Evolutionary conservation across 2,329 filamentous ascomycete species (phyloP).

Genomic region (Ophiostoma sp.): DNA sequence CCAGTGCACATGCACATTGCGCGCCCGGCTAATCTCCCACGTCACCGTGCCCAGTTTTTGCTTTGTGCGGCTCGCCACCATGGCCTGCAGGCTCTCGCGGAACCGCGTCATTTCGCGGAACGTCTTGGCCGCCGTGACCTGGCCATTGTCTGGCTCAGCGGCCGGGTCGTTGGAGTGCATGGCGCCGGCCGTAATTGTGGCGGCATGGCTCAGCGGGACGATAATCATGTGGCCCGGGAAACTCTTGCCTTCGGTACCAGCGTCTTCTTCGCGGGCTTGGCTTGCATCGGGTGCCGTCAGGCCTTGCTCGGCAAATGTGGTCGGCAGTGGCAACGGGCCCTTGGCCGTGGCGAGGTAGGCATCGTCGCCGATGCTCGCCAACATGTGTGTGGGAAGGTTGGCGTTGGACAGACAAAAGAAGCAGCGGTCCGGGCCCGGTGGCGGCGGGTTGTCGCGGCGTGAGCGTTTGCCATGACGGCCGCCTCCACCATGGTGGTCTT

Average conservation of each 20-base stretch:
- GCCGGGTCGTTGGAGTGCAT: conserved; percentile 59
- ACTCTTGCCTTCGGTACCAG: conserved; percentile 29
- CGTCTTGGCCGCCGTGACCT: conserved; percentile 59
- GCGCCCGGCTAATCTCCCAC: conserved; percentile 83
- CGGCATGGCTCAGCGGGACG: conserved; percentile 79
- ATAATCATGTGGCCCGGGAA: conserved; percentile 90
- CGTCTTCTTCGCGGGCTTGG: not conserved
- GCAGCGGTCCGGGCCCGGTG: conserved; percentile 74
- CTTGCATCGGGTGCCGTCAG: conserved; percentile 43
- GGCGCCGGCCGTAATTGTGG: conserved; percentile 61
- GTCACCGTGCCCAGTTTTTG: conserved; percentile 76
- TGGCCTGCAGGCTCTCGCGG: conserved; percentile 71
- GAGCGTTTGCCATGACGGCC: conserved; percentile 47
- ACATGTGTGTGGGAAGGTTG: conserved; percentile 79
- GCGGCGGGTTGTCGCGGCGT: conserved; percentile 45
- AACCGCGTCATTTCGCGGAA: conserved; percentile 83
- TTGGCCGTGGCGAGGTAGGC: conserved; percentile 90
- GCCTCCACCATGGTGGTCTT: conserved; percentile 20
- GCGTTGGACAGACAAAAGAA: conserved; percentile 96
- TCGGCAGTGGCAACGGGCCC: conserved; percentile 73
- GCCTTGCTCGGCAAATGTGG: conserved; percentile 64
- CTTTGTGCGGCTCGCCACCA: conserved; percentile 62
- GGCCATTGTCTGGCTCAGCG: conserved; percentile 50
- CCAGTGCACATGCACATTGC: conserved; percentile 89
- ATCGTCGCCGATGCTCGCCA: conserved; percentile 84